Percentiles rank a stretch among this genome's conserved stretches.
Conservation (phyloP, 139 green algal species). For the Coelastrella sp. region DNA sequence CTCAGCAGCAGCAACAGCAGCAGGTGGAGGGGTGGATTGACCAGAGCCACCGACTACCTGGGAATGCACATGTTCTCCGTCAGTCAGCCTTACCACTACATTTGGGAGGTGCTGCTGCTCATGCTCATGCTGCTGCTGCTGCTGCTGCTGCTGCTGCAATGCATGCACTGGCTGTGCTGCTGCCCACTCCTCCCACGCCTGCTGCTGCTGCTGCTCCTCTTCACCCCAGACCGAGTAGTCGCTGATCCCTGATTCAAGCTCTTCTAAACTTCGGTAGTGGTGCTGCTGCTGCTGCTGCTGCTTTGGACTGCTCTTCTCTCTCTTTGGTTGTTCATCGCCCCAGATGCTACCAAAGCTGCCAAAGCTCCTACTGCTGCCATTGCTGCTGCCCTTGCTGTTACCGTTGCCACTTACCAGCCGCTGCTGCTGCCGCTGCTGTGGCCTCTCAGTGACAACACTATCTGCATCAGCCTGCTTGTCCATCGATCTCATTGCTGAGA, state of each 20-base stretch:
- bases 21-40: background rate
- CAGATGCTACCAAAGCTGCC: constrained; percentile 3
- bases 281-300: constrained; percentile 12
- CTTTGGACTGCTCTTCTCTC: background rate
- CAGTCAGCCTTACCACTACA: background rate
- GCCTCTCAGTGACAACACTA: background rate
- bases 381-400: constrained; percentile 29
- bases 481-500: background rate
- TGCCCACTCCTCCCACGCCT: background rate
- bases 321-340: background rate
- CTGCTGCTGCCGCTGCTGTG: constrained; percentile 19
- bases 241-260: constrained; percentile 6
- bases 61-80: background rate
- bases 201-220: constrained; percentile 8
- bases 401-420: background rate
- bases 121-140: constrained; percentile 1
- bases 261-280: background rate
- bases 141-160: background rate
- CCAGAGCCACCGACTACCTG: background rate
- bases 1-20: background rate
- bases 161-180: too few relatives aligned
- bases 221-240: background rate
- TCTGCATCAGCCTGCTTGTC: background rate
- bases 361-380: background rate
- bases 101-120: constrained; percentile 28